These are phyloP conservation scores for Penicillium sp. DNA, from an alignment of 2,329 filamentous ascomycete genomes.

Conservation along the genomic window DNA sequence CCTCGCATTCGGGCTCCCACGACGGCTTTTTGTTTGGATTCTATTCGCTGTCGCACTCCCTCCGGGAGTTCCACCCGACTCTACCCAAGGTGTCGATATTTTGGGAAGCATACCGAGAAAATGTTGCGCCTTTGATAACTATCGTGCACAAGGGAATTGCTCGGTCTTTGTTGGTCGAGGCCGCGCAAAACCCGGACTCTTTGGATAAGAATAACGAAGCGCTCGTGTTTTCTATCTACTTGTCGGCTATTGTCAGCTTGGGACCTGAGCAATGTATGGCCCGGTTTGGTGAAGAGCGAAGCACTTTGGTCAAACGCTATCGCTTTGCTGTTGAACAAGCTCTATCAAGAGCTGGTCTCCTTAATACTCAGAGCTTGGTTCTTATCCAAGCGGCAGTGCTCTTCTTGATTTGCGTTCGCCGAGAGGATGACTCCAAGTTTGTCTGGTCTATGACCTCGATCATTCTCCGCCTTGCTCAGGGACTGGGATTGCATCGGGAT, in stretches of 20 bases:
- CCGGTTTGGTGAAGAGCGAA: constrained; percentile 60
- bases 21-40: constrained; percentile 68
- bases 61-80: constrained; percentile 62
- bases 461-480: constrained; percentile 51
- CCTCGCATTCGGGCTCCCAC: constrained; percentile 52
- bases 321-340: constrained; percentile 69
- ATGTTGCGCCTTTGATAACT: constrained; percentile 67
- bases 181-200: constrained; percentile 56
- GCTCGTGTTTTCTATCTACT: constrained; percentile 68
- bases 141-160: constrained; percentile 64
- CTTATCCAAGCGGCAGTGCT: constrained; percentile 68
- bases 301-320: constrained; percentile 59
- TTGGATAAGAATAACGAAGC: constrained; percentile 62
- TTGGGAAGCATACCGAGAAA: constrained; percentile 66
- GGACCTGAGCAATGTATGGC: constrained; percentile 49
- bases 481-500: constrained; percentile 59
- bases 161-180: constrained; percentile 58
- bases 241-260: constrained; percentile 57
- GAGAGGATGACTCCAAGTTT: constrained; percentile 50
- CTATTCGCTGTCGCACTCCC: constrained; percentile 61
- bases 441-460: constrained; percentile 53
- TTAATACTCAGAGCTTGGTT: constrained; percentile 66
- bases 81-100: constrained; percentile 57
- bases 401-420: constrained; percentile 61
- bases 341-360: constrained; percentile 66